A percentile compares a stretch with the other conserved stretches of the same genome.
These are phyloP conservation scores for Suillus sp. DNA, from an alignment of 768 basidiomycete species.

Conservation along the genomic window DNA sequence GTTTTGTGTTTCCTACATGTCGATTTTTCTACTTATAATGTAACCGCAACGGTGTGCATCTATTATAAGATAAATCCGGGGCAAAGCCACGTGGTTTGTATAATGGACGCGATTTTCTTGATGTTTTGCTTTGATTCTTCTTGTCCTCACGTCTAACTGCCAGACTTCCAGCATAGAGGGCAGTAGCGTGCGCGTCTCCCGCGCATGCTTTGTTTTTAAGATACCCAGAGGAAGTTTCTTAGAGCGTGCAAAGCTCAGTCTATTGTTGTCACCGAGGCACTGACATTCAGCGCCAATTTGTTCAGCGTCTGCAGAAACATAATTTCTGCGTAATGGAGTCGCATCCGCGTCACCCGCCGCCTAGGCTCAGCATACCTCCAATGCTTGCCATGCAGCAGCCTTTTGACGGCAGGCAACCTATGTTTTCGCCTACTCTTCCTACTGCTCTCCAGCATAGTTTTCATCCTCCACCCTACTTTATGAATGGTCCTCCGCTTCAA, in stretches of 20 bases:
- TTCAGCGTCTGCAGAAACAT: constrained; percentile 8
- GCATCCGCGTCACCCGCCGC: constrained; percentile 52
- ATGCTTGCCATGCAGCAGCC: constrained; percentile 59
- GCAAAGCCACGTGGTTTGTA: constrained; percentile 6
- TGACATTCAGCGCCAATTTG: constrained; percentile 7
- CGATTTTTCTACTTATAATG: neutral
- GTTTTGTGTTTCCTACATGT: neutral
- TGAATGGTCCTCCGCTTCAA: constrained; percentile 51
- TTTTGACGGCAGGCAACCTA: constrained; percentile 44
- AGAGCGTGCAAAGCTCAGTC: constrained; percentile 10
- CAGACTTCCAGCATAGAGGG: constrained; percentile 1
- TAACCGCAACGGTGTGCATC: neutral
- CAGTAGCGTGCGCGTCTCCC: constrained; percentile 7
- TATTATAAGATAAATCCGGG: neutral
- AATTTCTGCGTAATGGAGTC: constrained; percentile 30
- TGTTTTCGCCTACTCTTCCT: constrained; percentile 69
- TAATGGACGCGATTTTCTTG: constrained; percentile 5
- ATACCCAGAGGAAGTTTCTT: constrained; percentile 8
- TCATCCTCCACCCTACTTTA: constrained; percentile 53
- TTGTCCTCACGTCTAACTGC: constrained; percentile 1
- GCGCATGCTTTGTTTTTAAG: constrained; percentile 4
- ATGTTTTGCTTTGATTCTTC: constrained; percentile 6
- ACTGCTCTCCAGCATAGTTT: constrained; percentile 59
- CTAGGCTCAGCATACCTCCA: constrained; percentile 59
- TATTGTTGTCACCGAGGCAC: neutral